Percentiles rank a stretch among this genome's conserved stretches.
Evolutionary conservation across 2,329 filamentous ascomycete species (phyloP).

Genomic region (Alternaria hordeiaustralica): DNA sequence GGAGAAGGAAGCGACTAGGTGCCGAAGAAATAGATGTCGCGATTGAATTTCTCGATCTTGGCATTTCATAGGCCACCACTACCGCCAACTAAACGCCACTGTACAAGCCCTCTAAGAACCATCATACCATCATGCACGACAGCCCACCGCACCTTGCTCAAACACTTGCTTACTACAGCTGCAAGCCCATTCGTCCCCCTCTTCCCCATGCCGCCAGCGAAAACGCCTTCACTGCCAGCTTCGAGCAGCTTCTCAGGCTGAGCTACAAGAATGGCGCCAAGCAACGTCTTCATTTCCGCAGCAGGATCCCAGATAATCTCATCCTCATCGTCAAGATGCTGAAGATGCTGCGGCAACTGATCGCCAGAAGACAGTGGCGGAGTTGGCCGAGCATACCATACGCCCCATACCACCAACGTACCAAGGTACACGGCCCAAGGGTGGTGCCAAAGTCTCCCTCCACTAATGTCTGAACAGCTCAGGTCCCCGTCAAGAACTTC

Average conservation of each 20-base stretch:
- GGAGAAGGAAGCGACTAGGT: not conserved
- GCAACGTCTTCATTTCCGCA: constrained; percentile 57
- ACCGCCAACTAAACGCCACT: constrained; percentile 47
- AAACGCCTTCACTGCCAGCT: constrained; percentile 16
- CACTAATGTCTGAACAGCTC: constrained; percentile 53
- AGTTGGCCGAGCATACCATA: constrained; percentile 54
- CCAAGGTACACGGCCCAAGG: constrained; percentile 68
- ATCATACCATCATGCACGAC: constrained; percentile 68
- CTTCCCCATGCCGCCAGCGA: constrained; percentile 53
- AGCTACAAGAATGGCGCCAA: constrained; percentile 51
- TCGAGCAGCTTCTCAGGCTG: constrained; percentile 47
- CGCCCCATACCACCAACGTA: constrained; percentile 65
- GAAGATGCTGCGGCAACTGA: constrained; percentile 1
- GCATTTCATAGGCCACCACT: constrained; percentile 17
- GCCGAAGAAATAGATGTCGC: not conserved
- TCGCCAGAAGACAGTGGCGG: not conserved
- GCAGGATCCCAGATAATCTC: constrained; percentile 60
- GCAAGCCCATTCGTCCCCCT: constrained; percentile 61
- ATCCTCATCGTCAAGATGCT: constrained; percentile 47
- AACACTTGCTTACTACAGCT: constrained; percentile 61
- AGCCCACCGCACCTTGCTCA: constrained; percentile 66
- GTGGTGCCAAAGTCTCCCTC: constrained; percentile 63
- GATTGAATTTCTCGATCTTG: not conserved
- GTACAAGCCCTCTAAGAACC: constrained; percentile 56
- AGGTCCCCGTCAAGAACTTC: constrained; percentile 51